Conservation (phyloP, 2,329 filamentous ascomycete genomes). For the Daldinia eschscholtzii region DNA sequence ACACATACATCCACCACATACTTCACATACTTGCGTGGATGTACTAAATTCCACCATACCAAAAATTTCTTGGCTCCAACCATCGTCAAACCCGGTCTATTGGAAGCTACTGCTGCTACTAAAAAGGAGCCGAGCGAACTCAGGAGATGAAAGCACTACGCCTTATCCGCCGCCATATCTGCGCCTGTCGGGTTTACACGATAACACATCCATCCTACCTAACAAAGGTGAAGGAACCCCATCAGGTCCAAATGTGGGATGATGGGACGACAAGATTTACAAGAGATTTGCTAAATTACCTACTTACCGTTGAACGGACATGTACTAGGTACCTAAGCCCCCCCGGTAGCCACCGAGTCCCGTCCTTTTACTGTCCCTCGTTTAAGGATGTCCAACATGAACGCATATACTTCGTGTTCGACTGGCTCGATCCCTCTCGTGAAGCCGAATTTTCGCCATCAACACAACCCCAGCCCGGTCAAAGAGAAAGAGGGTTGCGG, state of each 20-base stretch:
- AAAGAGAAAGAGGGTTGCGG: slow-evolving; percentile 22
- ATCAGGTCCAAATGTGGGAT: slow-evolving; percentile 24
- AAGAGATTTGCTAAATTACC: slow-evolving; percentile 17
- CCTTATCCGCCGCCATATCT: slow-evolving; percentile 35
- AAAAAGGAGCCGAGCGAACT: slow-evolving; percentile 20
- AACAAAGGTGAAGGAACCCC: slow-evolving; percentile 24
- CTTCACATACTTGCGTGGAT: background rate
- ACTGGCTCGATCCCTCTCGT: slow-evolving; percentile 23
- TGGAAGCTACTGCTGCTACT: slow-evolving; percentile 15
- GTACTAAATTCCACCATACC: slow-evolving; percentile 25
- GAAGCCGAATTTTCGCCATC: slow-evolving; percentile 35
- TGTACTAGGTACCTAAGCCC: slow-evolving; percentile 9
- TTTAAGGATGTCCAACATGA: slow-evolving; percentile 19
- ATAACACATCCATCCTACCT: slow-evolving; percentile 17
- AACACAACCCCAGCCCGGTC: slow-evolving; percentile 11
- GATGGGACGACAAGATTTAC: slow-evolving; percentile 14
- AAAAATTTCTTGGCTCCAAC: slow-evolving; percentile 24
- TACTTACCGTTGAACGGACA: background rate
- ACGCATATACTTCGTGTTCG: slow-evolving; percentile 23
- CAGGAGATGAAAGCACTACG: slow-evolving; percentile 26
- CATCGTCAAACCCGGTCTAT: slow-evolving; percentile 26
- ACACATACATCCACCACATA: background rate
- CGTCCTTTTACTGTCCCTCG: slow-evolving; percentile 18
- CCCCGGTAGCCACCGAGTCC: slow-evolving; percentile 10
- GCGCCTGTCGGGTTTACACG: slow-evolving; percentile 25